Evolutionary conservation across 768 basidiomycete species (phyloP).

Genomic region (Kwoniella shandongensis): DNA sequence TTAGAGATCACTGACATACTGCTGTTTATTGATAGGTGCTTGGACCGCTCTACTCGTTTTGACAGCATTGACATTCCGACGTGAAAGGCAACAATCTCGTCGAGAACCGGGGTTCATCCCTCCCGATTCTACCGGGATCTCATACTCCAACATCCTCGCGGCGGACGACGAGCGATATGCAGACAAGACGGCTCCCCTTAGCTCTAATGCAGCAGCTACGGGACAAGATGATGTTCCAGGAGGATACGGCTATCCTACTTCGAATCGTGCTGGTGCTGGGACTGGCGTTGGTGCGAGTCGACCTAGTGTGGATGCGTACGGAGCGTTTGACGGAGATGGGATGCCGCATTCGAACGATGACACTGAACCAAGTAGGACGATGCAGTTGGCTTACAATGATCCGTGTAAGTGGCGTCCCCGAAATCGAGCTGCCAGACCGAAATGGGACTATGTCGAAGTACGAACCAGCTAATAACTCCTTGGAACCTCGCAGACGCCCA

Average conservation of each 20-base stretch:
- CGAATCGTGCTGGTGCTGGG: not conserved
- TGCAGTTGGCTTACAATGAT: slow-evolving; percentile 64
- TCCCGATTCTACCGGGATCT: slow-evolving; percentile 53
- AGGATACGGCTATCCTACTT: slow-evolving; percentile 4
- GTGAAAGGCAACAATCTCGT: slow-evolving; percentile 56
- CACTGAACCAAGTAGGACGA: slow-evolving; percentile 72
- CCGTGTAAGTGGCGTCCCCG: slow-evolving; percentile 49
- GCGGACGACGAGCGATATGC: slow-evolving; percentile 32
- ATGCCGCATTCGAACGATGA: slow-evolving; percentile 72
- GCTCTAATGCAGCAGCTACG: not conserved
- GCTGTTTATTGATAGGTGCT: slow-evolving; percentile 58
- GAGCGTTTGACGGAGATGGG: slow-evolving; percentile 79
- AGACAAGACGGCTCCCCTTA: slow-evolving; percentile 37
- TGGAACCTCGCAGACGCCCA: slow-evolving; percentile 28
- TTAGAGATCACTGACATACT: not conserved
- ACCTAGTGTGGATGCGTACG: slow-evolving; percentile 79
- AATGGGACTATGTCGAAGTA: not conserved
- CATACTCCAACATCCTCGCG: slow-evolving; percentile 25
- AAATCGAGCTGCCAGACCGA: too few species aligned
- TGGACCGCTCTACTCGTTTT: slow-evolving; percentile 72
- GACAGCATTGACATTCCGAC: slow-evolving; percentile 73
- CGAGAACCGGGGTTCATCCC: slow-evolving; percentile 76
- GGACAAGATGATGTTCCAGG: not conserved
- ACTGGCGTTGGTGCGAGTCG: slow-evolving; percentile 9
- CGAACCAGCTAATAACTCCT: not conserved